phyloP scores from a whole-genome alignment of 139 green algal genomes.

The Chlorella sp. region DNA sequence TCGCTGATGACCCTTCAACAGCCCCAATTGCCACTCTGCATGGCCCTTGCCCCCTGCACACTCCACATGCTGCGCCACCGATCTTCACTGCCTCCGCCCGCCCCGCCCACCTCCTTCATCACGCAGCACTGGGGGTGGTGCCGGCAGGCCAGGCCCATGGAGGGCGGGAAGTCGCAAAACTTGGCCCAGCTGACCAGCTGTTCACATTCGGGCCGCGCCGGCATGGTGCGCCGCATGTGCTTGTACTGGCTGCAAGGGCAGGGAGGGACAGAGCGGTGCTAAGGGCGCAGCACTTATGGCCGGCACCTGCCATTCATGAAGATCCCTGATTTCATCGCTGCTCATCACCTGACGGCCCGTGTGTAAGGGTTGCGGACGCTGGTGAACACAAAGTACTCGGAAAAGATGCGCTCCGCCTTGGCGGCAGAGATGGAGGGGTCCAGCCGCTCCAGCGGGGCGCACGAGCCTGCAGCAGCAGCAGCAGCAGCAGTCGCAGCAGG shows the following conservation, averaged over 20 bases:
- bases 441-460: background rate
- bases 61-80: no score
- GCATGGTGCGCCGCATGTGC: background rate
- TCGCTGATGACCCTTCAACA: no score
- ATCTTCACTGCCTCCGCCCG: no score
- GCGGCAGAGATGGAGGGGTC: background rate
- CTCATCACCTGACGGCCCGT: background rate
- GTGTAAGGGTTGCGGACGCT: slow-evolving; percentile 34
- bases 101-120: background rate
- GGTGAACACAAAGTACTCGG: slow-evolving; percentile 34
- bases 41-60: no score
- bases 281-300: no score
- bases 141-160: slow-evolving; percentile 4
- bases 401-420: background rate
- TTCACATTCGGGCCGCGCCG: background rate
- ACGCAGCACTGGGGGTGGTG: background rate
- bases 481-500: no score
- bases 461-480: background rate
- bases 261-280: no score
- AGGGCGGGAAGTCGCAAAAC: slow-evolving; percentile 6
- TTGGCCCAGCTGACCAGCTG: background rate
- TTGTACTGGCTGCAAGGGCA: background rate
- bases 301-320: no score
- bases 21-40: no score
- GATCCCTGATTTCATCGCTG: no score